Conservation (phyloP, 306 rosid species). For the Glycine latifolia region DNA sequence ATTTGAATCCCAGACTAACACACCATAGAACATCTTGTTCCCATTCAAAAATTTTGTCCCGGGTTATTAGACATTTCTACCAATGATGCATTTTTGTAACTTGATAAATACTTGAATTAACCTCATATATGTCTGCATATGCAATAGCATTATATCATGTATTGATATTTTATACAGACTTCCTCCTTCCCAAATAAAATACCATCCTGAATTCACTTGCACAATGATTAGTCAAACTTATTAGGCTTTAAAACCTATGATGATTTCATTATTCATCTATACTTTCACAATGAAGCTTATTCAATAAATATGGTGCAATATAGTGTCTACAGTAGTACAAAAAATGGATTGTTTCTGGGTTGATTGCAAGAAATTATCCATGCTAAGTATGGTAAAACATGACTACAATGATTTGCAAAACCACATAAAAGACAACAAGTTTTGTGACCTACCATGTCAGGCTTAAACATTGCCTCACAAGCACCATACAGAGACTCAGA, state of each 20-base stretch:
- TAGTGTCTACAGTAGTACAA: neutral
- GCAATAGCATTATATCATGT: neutral
- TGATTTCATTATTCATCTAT: slow-evolving; percentile 9
- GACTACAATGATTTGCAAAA: slow-evolving; percentile 25
- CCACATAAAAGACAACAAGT: slow-evolving; percentile 32
- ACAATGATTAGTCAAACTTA: neutral
- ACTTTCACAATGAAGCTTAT: neutral
- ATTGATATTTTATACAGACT: slow-evolving; percentile 3
- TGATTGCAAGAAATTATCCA: slow-evolving; percentile 7
- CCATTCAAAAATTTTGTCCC: neutral
- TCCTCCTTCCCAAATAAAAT: neutral
- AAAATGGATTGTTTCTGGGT: neutral
- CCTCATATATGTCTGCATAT: neutral
- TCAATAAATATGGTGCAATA: neutral
- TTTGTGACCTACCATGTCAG: slow-evolving; percentile 80
- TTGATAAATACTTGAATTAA: neutral
- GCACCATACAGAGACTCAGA: slow-evolving; percentile 99
- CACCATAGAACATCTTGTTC: neutral
- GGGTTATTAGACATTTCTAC: neutral
- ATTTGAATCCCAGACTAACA: neutral
- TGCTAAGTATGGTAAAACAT: neutral
- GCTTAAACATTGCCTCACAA: slow-evolving; percentile 96
- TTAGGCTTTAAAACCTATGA: neutral
- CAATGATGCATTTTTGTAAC: neutral
- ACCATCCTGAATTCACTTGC: neutral